Conservation (phyloP, 2,329 filamentous ascomycete species). For the Cephalotrichum gorgonifer region DNA sequence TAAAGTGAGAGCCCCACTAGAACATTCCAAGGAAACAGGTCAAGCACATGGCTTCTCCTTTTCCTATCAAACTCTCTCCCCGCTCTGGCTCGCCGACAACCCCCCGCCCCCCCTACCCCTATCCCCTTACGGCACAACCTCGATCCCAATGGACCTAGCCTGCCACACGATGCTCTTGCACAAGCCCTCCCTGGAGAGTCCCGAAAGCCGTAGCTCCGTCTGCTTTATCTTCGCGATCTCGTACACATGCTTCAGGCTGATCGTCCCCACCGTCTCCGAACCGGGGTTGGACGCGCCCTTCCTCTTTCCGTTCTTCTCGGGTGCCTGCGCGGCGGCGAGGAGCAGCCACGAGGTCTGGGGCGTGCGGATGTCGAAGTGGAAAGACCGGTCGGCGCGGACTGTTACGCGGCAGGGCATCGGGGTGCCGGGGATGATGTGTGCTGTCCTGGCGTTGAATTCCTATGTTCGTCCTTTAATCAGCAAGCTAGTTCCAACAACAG, state of each 20-base stretch:
- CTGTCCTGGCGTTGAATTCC: constrained; percentile 96
- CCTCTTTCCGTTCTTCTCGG: constrained; percentile 64
- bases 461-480: constrained; percentile 25
- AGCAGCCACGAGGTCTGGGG: constrained; percentile 89
- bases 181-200: constrained; percentile 57
- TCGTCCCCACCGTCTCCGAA: constrained; percentile 67
- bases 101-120: background rate
- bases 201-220: constrained; percentile 62
- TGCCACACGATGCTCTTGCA: constrained; percentile 67
- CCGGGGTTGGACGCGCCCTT: constrained; percentile 69
- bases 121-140: constrained; percentile 48
- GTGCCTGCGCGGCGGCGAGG: constrained; percentile 69
- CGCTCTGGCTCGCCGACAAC: background rate
- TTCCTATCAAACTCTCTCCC: background rate
- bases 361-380: constrained; percentile 86
- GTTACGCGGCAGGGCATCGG: constrained; percentile 86
- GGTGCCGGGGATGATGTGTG: constrained; percentile 70
- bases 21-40: background rate
- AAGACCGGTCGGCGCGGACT: constrained; percentile 85
- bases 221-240: constrained; percentile 98
- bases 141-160: constrained; percentile 65
- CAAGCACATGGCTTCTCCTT: background rate
- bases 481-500: too few relatives aligned
- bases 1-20: background rate
- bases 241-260: constrained; percentile 92